These are phyloP conservation scores for Fremontodendron californicum DNA, from an alignment of 345 rosid genomes.

Conservation along the genomic window DNA sequence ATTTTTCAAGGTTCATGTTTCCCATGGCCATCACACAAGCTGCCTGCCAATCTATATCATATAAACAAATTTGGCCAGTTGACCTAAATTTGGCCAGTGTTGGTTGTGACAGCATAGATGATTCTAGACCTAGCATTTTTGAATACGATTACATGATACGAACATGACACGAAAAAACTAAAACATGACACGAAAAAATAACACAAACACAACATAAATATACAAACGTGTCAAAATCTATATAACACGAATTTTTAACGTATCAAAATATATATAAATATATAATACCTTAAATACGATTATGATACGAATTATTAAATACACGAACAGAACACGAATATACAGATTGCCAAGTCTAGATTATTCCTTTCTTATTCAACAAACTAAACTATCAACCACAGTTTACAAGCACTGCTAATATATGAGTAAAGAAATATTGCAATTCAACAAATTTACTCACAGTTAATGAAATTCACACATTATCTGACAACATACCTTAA, in stretches of 20 bases:
- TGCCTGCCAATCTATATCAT: not conserved
- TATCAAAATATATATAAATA: too few relatives aligned
- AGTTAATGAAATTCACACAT: not conserved
- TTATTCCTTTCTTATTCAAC: not conserved
- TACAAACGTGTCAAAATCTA: too few relatives aligned
- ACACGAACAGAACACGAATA: too few relatives aligned
- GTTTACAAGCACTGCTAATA: not conserved
- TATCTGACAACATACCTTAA: not conserved
- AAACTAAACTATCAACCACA: not conserved
- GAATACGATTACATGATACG: too few relatives aligned
- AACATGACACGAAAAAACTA: too few relatives aligned
- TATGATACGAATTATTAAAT: too few relatives aligned
- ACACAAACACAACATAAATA: too few relatives aligned
- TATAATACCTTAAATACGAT: too few relatives aligned
- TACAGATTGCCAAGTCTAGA: too few relatives aligned
- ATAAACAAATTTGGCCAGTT: not conserved
- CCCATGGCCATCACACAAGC: not conserved
- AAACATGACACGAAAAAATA: too few relatives aligned
- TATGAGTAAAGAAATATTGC: not conserved
- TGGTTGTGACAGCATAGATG: not conserved
- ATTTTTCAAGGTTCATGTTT: not conserved
- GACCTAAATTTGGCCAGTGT: conserved; percentile 1
- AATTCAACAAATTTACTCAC: not conserved
- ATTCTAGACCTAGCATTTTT: too few relatives aligned
- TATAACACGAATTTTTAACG: too few relatives aligned